Conservation (phyloP, 2,329 filamentous ascomycete species). For the Seiridium unicorne region DNA sequence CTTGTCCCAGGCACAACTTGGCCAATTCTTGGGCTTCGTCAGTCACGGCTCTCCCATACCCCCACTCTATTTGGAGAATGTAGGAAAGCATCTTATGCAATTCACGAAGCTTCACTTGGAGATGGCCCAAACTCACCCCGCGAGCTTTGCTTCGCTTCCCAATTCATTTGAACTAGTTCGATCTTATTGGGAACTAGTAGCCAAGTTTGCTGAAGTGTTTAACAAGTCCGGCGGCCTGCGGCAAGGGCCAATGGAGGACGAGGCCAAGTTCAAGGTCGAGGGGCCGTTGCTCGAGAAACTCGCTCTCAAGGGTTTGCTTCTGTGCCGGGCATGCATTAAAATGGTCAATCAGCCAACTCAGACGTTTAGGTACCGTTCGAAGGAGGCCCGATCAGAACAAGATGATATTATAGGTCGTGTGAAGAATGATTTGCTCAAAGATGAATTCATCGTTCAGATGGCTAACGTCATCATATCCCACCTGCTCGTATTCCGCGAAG, state of each 20-base stretch:
- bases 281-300: slow-evolving; percentile 73
- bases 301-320: slow-evolving; percentile 76
- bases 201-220: slow-evolving; percentile 73
- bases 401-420: slow-evolving; percentile 66
- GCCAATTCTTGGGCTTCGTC: slow-evolving; percentile 68
- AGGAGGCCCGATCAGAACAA: slow-evolving; percentile 74
- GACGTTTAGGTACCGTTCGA: slow-evolving; percentile 79
- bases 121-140: slow-evolving; percentile 77
- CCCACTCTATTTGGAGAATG: slow-evolving; percentile 52
- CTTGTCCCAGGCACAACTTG: slow-evolving; percentile 73
- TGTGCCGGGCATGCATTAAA: slow-evolving; percentile 79
- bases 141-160: slow-evolving; percentile 79
- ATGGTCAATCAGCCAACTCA: slow-evolving; percentile 81
- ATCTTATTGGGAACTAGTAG: slow-evolving; percentile 82
- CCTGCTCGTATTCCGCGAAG: slow-evolving; percentile 82
- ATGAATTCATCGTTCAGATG: slow-evolving; percentile 75
- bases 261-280: slow-evolving; percentile 49
- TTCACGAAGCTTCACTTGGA: slow-evolving; percentile 89
- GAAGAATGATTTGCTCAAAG: slow-evolving; percentile 71
- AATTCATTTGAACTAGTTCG: slow-evolving; percentile 74
- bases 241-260: slow-evolving; percentile 29
- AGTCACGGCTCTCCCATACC: slow-evolving; percentile 54
- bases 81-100: slow-evolving; percentile 87
- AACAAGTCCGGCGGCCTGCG: slow-evolving; percentile 58
- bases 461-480: slow-evolving; percentile 82